phyloP scores from a whole-genome alignment of 352 stramenopile genomes.

The Phytophthora foliorum region DNA sequence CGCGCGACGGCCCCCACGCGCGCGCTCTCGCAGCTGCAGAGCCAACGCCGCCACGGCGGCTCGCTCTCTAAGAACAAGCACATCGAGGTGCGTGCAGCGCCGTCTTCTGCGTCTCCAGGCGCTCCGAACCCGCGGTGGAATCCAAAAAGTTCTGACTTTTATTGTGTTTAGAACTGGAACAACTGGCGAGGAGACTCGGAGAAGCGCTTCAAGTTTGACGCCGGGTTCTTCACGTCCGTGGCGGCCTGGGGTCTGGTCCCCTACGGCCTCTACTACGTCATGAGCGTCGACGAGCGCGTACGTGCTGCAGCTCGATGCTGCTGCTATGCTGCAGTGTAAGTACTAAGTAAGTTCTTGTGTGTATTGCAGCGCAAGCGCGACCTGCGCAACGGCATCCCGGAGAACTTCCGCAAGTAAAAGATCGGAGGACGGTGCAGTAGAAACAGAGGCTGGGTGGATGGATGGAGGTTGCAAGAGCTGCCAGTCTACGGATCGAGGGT shows the following conservation, averaged over 20 bases:
- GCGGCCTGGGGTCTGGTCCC: conserved; percentile 67
- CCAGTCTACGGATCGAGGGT: neutral
- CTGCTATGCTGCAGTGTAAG: neutral
- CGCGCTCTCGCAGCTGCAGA: conserved; percentile 59
- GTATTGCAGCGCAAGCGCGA: conserved; percentile 52
- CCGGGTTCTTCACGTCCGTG: conserved; percentile 67
- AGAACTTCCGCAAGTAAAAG: conserved; percentile 69
- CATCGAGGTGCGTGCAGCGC: conserved; percentile 61
- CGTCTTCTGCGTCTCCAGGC: neutral
- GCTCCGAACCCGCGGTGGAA: neutral
- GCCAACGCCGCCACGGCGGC: conserved; percentile 76
- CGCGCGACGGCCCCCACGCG: conserved; percentile 50
- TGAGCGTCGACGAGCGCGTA: conserved; percentile 73
- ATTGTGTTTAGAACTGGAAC: conserved; percentile 74
- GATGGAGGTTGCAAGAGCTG: neutral
- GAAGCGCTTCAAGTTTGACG: conserved; percentile 84
- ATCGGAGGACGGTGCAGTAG: too few species aligned
- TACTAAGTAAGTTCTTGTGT: neutral
- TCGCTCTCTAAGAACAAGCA: conserved; percentile 89
- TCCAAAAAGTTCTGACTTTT: neutral
- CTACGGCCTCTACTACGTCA: conserved; percentile 70
- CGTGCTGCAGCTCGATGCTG: conserved; percentile 24
- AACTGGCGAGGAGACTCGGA: conserved; percentile 89
- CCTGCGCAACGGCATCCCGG: conserved; percentile 52
- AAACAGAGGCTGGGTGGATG: conserved; percentile 5